Conservation (phyloP, 129 eudicot species). For the Silybum marianum region DNA sequence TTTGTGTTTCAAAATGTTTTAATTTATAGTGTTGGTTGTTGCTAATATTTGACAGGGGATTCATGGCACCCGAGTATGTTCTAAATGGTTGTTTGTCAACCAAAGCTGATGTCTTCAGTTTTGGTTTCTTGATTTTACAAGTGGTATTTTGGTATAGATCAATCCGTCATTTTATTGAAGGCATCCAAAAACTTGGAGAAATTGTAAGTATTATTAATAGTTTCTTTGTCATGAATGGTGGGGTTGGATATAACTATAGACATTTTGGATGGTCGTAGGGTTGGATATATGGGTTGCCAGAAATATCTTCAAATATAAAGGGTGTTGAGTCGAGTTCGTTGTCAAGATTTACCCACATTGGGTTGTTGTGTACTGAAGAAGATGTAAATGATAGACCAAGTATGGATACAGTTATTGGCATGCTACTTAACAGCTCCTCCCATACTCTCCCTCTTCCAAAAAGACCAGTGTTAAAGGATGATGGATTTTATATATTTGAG, state of each 20-base stretch:
- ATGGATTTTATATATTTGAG: too few species aligned
- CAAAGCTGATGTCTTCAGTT: slow-evolving; percentile 14
- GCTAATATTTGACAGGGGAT: not conserved
- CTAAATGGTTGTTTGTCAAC: not conserved
- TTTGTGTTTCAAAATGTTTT: not conserved
- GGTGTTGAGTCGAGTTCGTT: not conserved
- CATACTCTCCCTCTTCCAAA: not conserved
- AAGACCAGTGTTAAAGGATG: not conserved
- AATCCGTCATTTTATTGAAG: not conserved
- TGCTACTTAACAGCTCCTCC: slow-evolving; percentile 8
- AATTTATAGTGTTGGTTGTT: not conserved
- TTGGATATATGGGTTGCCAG: not conserved
- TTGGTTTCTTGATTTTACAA: slow-evolving; percentile 14
- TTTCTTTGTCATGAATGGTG: too few species aligned
- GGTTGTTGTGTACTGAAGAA: not conserved
- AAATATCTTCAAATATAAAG: not conserved
- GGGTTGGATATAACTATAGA: too few species aligned
- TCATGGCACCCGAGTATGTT: too few species aligned
- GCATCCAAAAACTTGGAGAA: not conserved
- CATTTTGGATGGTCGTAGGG: too few species aligned
- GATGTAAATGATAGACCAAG: not conserved
- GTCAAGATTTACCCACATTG: not conserved
- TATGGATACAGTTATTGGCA: not conserved
- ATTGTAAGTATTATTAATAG: too few species aligned
- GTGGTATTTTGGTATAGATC: not conserved